Percentiles rank a stretch among this genome's conserved stretches.
These are phyloP conservation scores for Globisporangium irregulare DNA, from an alignment of 352 stramenopile species.

Conservation along the genomic window DNA sequence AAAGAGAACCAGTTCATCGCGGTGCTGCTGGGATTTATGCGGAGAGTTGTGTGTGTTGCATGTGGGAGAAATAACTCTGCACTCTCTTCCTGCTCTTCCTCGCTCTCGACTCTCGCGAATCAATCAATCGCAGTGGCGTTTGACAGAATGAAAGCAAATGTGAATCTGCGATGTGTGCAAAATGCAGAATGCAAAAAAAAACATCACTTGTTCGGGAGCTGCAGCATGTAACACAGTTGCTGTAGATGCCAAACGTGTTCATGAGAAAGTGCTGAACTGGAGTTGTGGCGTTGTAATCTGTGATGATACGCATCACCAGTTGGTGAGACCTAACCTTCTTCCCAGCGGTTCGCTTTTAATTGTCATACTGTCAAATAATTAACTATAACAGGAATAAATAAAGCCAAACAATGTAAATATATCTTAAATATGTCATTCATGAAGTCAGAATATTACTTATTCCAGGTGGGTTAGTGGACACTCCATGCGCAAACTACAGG, in stretches of 20 bases:
- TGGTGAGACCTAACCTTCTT: neutral
- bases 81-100: no score
- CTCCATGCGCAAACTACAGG: no score
- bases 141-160: neutral
- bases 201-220: neutral
- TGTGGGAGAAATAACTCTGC: no score
- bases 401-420: neutral
- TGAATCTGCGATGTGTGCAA: neutral
- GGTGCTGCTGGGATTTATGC: no score
- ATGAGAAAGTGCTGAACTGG: no score
- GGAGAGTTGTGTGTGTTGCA: no score
- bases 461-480: no score
- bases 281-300: neutral
- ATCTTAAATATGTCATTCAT: no score
- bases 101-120: no score
- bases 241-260: neutral
- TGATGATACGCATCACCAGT: neutral
- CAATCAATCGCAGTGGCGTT: neutral
- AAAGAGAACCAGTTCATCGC: no score
- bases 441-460: no score
- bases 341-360: neutral
- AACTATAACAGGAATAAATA: neutral
- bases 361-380: no score
- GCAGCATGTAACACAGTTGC: neutral
- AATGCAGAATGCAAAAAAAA: neutral